Conservation (phyloP, 2,329 filamentous ascomycete species). For the Cytospora mali region DNA sequence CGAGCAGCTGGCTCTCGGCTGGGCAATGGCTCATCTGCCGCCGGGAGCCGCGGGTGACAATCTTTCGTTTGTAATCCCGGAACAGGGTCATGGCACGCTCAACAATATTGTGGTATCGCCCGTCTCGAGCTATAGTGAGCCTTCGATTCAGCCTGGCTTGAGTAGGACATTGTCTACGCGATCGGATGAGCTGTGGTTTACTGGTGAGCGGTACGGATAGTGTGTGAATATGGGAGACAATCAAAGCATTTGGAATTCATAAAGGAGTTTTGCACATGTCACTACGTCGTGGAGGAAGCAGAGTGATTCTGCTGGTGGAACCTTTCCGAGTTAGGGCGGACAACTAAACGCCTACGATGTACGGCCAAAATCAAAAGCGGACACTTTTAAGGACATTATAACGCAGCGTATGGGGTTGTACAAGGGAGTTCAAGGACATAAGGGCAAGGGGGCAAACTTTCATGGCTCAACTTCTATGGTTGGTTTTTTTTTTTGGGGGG, state of each 20-base stretch:
- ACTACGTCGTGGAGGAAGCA: not conserved
- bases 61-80: constrained; percentile 36
- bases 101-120: constrained; percentile 43
- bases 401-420: not conserved
- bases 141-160: constrained; percentile 33
- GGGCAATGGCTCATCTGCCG: constrained; percentile 33
- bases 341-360: not conserved
- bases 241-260: not conserved
- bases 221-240: not conserved
- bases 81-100: constrained; percentile 25
- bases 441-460: no score
- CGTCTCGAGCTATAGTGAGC: constrained; percentile 38
- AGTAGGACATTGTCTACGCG: constrained; percentile 43
- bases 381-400: not conserved
- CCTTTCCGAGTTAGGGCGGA: not conserved
- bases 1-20: constrained; percentile 34
- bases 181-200: constrained; percentile 46
- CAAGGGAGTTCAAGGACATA: not conserved
- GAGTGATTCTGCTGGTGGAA: not conserved
- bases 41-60: constrained; percentile 26
- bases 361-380: not conserved
- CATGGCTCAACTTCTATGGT: not conserved
- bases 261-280: not conserved
- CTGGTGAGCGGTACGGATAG: constrained; percentile 30
- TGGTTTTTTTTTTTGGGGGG: not conserved